Evolutionary conservation across 768 basidiomycete species (phyloP).

Genomic region (Lentinula raphanica): DNA sequence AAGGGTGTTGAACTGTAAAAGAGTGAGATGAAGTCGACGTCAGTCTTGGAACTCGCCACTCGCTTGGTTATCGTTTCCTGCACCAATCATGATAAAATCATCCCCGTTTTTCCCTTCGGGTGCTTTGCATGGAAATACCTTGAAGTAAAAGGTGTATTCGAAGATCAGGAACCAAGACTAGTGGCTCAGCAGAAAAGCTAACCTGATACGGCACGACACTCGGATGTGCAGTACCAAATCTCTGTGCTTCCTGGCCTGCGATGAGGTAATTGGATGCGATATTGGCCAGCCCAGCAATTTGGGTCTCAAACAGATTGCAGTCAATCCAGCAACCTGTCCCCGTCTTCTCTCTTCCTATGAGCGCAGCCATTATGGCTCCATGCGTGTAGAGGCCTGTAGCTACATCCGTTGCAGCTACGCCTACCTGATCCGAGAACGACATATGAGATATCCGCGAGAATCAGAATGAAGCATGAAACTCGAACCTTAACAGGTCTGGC

Average conservation of each 20-base stretch:
- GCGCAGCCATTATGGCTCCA: slow-evolving; percentile 87
- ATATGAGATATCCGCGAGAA: not conserved
- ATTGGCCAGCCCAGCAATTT: slow-evolving; percentile 89
- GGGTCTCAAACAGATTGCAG: slow-evolving; percentile 87
- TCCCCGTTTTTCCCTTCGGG: slow-evolving; percentile 26
- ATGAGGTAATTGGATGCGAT: slow-evolving; percentile 93
- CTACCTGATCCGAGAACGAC: no score
- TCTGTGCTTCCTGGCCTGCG: slow-evolving; percentile 70
- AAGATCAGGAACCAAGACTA: not conserved
- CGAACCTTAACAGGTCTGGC: not conserved
- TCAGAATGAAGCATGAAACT: no score
- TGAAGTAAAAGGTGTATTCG: not conserved
- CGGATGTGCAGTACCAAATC: slow-evolving; percentile 92
- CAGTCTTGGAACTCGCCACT: not conserved
- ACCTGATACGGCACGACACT: slow-evolving; percentile 87
- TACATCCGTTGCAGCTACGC: slow-evolving; percentile 89
- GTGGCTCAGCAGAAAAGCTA: no score
- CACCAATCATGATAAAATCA: slow-evolving; percentile 90
- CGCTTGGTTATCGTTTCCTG: slow-evolving; percentile 86
- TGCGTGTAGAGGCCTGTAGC: slow-evolving; percentile 88
- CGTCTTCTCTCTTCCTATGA: slow-evolving; percentile 76
- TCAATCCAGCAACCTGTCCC: slow-evolving; percentile 90
- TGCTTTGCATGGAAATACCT: slow-evolving; percentile 69
- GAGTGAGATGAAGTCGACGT: not conserved
- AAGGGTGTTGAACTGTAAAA: slow-evolving; percentile 62